Percentiles rank a stretch among this genome's conserved stretches.
Conservation (phyloP, 2,329 filamentous ascomycete genomes). For the Leptosphaerulina australis region DNA sequence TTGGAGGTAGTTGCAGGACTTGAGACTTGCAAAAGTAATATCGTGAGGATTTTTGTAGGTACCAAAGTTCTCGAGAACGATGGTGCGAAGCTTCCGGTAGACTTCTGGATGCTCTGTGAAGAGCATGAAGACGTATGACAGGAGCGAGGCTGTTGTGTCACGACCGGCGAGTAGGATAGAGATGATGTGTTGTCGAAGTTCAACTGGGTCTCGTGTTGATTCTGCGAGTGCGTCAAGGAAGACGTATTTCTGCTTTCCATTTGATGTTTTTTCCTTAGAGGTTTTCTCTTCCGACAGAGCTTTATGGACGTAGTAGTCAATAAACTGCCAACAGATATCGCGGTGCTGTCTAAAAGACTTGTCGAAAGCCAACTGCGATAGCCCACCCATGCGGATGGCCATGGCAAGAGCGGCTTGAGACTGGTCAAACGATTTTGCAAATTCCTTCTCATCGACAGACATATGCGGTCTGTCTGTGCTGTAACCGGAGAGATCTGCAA, state of each 20-base stretch:
- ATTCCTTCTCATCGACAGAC: slow-evolving; percentile 27
- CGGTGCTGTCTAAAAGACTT: slow-evolving; percentile 38
- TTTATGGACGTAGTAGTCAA: slow-evolving; percentile 35
- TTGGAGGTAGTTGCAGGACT: slow-evolving; percentile 42
- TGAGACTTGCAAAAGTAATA: slow-evolving; percentile 50
- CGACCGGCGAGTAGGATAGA: slow-evolving; percentile 81
- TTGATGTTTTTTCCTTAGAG: slow-evolving; percentile 15
- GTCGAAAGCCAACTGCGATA: slow-evolving; percentile 40
- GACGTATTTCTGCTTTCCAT: slow-evolving; percentile 61
- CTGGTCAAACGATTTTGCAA: slow-evolving; percentile 33
- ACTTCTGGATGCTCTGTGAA: slow-evolving; percentile 48
- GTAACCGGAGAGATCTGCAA: slow-evolving; percentile 29
- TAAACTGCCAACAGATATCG: slow-evolving; percentile 34
- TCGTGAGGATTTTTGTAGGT: slow-evolving; percentile 46
- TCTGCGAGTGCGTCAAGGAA: slow-evolving; percentile 83
- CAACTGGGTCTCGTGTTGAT: slow-evolving; percentile 69
- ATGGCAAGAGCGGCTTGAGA: slow-evolving; percentile 25
- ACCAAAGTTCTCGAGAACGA: slow-evolving; percentile 50
- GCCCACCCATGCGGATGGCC: slow-evolving; percentile 34
- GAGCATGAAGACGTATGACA: slow-evolving; percentile 71
- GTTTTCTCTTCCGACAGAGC: slow-evolving; percentile 29
- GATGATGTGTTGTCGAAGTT: slow-evolving; percentile 82
- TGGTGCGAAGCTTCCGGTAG: slow-evolving; percentile 44
- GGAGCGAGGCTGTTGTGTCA: slow-evolving; percentile 81
- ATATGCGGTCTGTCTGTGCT: slow-evolving; percentile 16